phyloP scores from a whole-genome alignment of 441 rosid genomes.

The Pelargonium cotyledonis region DNA sequence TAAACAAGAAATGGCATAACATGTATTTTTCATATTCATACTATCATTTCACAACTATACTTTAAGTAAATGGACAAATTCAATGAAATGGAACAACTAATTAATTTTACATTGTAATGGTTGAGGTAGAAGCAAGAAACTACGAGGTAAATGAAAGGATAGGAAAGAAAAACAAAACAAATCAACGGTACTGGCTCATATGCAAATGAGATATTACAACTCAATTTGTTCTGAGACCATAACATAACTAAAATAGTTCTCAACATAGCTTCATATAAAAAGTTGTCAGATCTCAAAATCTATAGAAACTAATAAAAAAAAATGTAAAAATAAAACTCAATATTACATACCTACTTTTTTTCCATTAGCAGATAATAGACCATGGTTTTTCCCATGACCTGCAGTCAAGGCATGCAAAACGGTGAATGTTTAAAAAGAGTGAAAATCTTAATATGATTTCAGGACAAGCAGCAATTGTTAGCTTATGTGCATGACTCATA shows the following conservation, averaged over 20 bases:
- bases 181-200: too few relatives aligned
- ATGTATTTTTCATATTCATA: too few relatives aligned
- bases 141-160: too few relatives aligned
- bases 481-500: conserved; percentile 4
- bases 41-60: too few relatives aligned
- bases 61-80: too few relatives aligned
- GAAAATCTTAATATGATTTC: conserved; percentile 19
- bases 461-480: conserved; percentile 21
- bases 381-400: conserved; percentile 36
- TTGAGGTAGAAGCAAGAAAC: too few relatives aligned
- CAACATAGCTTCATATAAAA: background rate
- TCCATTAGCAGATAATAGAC: conserved; percentile 39
- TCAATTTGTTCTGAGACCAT: background rate
- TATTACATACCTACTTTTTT: conserved; percentile 19
- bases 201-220: background rate
- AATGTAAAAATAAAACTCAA: conserved; percentile 19
- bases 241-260: background rate
- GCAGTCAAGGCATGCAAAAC: conserved; percentile 41
- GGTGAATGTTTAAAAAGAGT: conserved; percentile 18
- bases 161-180: too few relatives aligned
- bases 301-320: background rate
- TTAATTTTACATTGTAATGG: too few relatives aligned
- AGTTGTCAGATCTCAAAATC: background rate
- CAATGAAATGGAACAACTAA: too few relatives aligned
- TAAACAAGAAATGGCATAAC: too few relatives aligned